These are phyloP conservation scores for Hymenoscyphus occultus DNA, from an alignment of 2,329 filamentous ascomycete genomes.

Conservation along the genomic window DNA sequence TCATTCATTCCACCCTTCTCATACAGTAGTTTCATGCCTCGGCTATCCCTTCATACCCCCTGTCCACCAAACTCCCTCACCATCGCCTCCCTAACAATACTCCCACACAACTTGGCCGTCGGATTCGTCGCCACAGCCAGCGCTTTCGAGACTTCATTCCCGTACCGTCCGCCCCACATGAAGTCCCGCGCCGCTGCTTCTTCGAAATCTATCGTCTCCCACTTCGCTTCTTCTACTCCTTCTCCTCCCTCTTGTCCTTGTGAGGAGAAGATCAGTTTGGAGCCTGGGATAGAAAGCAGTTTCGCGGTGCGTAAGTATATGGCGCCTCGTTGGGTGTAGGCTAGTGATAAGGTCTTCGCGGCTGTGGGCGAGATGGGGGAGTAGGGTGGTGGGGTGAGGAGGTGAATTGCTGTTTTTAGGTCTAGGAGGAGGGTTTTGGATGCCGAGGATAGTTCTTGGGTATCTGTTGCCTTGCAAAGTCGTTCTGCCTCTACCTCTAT, in stretches of 20 bases:
- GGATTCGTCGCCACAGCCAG: slow-evolving; percentile 65
- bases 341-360: slow-evolving; percentile 63
- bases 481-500: too few species aligned
- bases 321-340: slow-evolving; percentile 69
- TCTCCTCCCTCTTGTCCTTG: slow-evolving; percentile 35
- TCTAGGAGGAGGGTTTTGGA: slow-evolving; percentile 49
- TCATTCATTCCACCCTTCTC: too few species aligned
- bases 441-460: slow-evolving; percentile 30
- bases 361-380: slow-evolving; percentile 60
- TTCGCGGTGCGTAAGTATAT: slow-evolving; percentile 59
- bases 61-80: slow-evolving; percentile 57
- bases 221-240: slow-evolving; percentile 45
- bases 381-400: slow-evolving; percentile 54
- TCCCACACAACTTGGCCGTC: slow-evolving; percentile 65
- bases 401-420: slow-evolving; percentile 54
- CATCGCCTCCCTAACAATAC: slow-evolving; percentile 68
- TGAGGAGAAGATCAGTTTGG: slow-evolving; percentile 25
- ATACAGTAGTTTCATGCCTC: too few species aligned
- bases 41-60: neutral
- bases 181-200: slow-evolving; percentile 62
- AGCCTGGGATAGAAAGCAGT: slow-evolving; percentile 26
- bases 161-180: slow-evolving; percentile 61
- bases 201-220: slow-evolving; percentile 57
- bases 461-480: too few species aligned
- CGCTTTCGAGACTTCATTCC: slow-evolving; percentile 62